phyloP scores from a whole-genome alignment of 176 grass and related monocot genomes.

The Hordeum marinum region DNA sequence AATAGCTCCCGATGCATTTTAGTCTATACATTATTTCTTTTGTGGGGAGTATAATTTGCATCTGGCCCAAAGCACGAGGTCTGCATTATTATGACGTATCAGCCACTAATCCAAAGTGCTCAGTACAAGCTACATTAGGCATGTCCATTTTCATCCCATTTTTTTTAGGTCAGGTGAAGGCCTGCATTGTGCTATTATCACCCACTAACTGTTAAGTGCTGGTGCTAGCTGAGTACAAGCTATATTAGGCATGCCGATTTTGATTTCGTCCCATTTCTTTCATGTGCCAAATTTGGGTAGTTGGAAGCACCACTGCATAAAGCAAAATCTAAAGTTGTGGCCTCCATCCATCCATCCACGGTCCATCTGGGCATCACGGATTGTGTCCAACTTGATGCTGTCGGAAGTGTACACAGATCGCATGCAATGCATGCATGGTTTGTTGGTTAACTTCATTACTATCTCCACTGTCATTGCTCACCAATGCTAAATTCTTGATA shows the following conservation, averaged over 20 bases:
- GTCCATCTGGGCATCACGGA: background rate
- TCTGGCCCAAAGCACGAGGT: too few relatives aligned
- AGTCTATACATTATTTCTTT: too few relatives aligned
- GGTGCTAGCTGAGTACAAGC: background rate
- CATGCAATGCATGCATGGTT: background rate
- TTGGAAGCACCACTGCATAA: constrained; percentile 35
- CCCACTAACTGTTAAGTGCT: constrained; percentile 15
- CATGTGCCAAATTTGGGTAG: constrained; percentile 41
- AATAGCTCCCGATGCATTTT: too few relatives aligned
- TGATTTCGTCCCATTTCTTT: constrained; percentile 7
- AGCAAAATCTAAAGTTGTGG: constrained; percentile 32
- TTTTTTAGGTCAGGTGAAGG: background rate
- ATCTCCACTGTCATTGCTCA: background rate
- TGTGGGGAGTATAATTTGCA: background rate
- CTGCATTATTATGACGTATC: background rate
- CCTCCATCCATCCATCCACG: background rate
- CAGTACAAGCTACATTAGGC: background rate
- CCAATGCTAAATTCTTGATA: background rate
- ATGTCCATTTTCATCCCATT: background rate
- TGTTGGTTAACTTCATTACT: too few relatives aligned
- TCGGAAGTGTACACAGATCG: background rate
- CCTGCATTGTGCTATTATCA: background rate
- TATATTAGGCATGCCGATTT: background rate
- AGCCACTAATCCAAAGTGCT: background rate
- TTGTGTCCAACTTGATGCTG: constrained; percentile 20